A percentile compares a stretch with the other conserved stretches of the same genome.
phyloP scores from a whole-genome alignment of 805 yeast species.

The Candida gorgasii region DNA sequence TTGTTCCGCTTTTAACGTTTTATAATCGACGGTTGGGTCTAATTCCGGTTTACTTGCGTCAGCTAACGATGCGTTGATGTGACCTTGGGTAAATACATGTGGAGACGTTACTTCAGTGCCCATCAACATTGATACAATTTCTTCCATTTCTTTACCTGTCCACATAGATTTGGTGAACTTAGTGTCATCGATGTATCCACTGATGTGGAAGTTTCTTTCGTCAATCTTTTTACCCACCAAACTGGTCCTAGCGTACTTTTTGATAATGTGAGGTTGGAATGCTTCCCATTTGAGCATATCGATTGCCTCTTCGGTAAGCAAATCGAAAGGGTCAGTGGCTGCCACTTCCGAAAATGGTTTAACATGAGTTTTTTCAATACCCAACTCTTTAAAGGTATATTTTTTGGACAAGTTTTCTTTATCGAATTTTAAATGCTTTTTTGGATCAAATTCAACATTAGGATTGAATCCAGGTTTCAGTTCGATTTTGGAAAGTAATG shows the following conservation, averaged over 20 bases:
- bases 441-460: conserved; percentile 13
- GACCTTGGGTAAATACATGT: conserved; percentile 22
- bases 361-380: conserved; percentile 32
- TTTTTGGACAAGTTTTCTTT: conserved; percentile 25
- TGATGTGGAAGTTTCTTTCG: conserved; percentile 26
- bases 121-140: conserved; percentile 21
- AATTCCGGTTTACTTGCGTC: conserved; percentile 4
- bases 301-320: conserved; percentile 28
- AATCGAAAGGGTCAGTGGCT: conserved; percentile 27
- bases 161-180: conserved; percentile 25
- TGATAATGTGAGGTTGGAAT: conserved; percentile 18
- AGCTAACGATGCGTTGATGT: conserved; percentile 23
- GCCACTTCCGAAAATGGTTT: conserved; percentile 34
- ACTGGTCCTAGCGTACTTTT: conserved; percentile 23
- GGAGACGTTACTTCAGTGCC: conserved; percentile 23
- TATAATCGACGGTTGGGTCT: conserved; percentile 11
- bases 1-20: conserved; percentile 9
- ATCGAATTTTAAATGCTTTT: conserved; percentile 20
- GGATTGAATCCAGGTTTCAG: conserved; percentile 14
- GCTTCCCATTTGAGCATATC: conserved; percentile 27
- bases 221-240: conserved; percentile 22
- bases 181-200: conserved; percentile 25
- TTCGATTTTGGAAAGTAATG: conserved; percentile 1
- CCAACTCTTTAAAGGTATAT: conserved; percentile 37
- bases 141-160: conserved; percentile 24